Evolutionary conservation across 345 rosid species (phyloP).

Genomic region (Eucalyptus leucophloia): DNA sequence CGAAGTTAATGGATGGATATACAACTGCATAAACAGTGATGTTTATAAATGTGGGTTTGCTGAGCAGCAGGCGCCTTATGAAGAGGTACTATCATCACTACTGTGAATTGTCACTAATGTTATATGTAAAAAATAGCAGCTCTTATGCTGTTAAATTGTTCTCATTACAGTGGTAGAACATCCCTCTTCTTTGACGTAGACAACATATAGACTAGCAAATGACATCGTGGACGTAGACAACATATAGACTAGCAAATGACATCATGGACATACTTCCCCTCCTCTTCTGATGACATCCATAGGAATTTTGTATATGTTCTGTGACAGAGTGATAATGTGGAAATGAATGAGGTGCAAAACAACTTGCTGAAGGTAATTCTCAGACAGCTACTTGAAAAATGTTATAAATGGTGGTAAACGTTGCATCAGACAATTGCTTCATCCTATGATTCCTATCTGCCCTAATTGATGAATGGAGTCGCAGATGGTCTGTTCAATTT

Average conservation of each 20-base stretch:
- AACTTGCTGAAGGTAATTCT: not conserved
- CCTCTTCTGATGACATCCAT: not conserved
- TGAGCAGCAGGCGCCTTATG: slow-evolving; percentile 23
- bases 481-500: no score
- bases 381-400: not conserved
- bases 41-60: slow-evolving; percentile 41
- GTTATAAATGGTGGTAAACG: not conserved
- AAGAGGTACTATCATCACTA: slow-evolving; percentile 11
- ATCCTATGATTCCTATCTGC: no score
- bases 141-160: not conserved
- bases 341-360: not conserved
- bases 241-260: no score
- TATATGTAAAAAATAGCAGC: not conserved
- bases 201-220: not conserved
- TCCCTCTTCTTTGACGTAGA: not conserved
- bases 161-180: not conserved
- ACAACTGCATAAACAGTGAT: slow-evolving; percentile 18
- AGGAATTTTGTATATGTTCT: not conserved
- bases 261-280: not conserved
- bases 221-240: not conserved
- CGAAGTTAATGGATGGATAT: slow-evolving; percentile 22
- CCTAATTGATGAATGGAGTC: no score
- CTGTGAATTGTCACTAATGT: not conserved
- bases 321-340: not conserved
- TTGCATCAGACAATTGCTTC: not conserved